Evolutionary conservation across 371 early-diverging fungal species (phyloP).

Genomic region (Actinomucor elegans): DNA sequence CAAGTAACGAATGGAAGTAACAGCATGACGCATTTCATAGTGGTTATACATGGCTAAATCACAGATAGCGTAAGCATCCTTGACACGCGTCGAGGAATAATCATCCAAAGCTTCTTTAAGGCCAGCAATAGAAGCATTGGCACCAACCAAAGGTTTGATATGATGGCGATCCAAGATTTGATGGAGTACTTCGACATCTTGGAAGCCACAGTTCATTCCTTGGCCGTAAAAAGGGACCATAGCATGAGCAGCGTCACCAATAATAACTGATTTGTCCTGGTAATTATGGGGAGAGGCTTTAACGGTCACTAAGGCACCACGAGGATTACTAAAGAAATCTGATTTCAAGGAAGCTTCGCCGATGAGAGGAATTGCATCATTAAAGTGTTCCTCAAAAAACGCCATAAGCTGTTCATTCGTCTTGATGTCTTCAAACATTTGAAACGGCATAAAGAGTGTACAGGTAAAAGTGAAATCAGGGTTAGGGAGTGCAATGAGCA

Average conservation of each 20-base stretch:
- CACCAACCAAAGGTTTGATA: slow-evolving; percentile 29
- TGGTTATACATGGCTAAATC: slow-evolving; percentile 95
- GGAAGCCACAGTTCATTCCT: slow-evolving; percentile 98
- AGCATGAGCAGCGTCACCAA: slow-evolving; percentile 97
- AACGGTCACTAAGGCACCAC: slow-evolving; percentile 81
- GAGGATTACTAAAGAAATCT: slow-evolving; percentile 84
- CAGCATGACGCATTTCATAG: slow-evolving; percentile 90
- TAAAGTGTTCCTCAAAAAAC: slow-evolving; percentile 81
- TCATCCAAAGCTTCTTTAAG: slow-evolving; percentile 64
- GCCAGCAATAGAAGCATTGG: slow-evolving; percentile 13
- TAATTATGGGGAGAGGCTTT: slow-evolving; percentile 90
- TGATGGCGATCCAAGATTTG: slow-evolving; percentile 60
- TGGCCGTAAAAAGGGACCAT: slow-evolving; percentile 98
- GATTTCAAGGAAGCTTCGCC: slow-evolving; percentile 66
- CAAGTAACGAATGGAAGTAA: slow-evolving; percentile 70
- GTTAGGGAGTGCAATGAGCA: slow-evolving; percentile 97
- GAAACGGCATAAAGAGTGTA: slow-evolving; percentile 94
- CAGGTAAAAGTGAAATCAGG: slow-evolving; percentile 92
- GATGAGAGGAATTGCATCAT: slow-evolving; percentile 82
- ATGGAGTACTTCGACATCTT: slow-evolving; percentile 85
- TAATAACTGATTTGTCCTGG: slow-evolving; percentile 70
- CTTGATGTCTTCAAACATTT: slow-evolving; percentile 79
- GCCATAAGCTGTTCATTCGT: slow-evolving; percentile 63
- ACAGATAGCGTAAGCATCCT: slow-evolving; percentile 90
- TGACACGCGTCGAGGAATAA: slow-evolving; percentile 72